Conservation (phyloP, 495 filamentous ascomycete species). For the Tetracladium marchalianum region DNA sequence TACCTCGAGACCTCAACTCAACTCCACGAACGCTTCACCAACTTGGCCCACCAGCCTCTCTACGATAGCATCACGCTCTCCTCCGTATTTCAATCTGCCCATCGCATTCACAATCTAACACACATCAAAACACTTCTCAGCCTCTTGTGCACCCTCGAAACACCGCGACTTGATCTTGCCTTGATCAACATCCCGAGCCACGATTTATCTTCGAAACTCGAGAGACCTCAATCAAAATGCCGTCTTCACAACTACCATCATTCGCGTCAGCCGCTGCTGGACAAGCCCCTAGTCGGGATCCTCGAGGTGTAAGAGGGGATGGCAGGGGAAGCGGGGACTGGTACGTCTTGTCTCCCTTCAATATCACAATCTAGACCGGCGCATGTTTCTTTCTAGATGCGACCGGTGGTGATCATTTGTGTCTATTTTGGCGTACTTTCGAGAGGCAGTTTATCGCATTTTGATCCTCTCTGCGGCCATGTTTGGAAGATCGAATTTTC, state of each 20-base stretch:
- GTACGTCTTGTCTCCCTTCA: constrained; percentile 27
- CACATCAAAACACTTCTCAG: constrained; percentile 5
- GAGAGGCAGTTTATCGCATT: too few relatives aligned
- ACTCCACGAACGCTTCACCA: too few relatives aligned
- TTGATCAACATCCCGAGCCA: constrained; percentile 1
- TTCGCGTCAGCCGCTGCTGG: constrained; percentile 77
- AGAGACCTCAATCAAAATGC: constrained; percentile 36
- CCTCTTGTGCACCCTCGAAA: not conserved
- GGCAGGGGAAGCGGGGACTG: constrained; percentile 46
- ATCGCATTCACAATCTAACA: not conserved
- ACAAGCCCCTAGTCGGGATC: constrained; percentile 47
- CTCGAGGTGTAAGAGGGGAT: constrained; percentile 43
- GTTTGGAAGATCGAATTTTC: too few relatives aligned
- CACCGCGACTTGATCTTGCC: constrained; percentile 7
- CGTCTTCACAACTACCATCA: constrained; percentile 60
- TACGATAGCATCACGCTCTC: constrained; percentile 2
- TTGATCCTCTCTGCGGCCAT: too few relatives aligned
- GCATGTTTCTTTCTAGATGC: not conserved
- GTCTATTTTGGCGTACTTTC: too few relatives aligned
- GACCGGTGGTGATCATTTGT: not conserved
- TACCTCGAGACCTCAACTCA: too few relatives aligned
- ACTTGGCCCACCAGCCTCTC: not conserved
- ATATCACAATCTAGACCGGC: not conserved
- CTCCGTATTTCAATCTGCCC: not conserved
- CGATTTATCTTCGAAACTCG: too few relatives aligned